Evolutionary conservation across 805 yeast species (phyloP).

Genomic region (Naumovozyma dairenensis): DNA sequence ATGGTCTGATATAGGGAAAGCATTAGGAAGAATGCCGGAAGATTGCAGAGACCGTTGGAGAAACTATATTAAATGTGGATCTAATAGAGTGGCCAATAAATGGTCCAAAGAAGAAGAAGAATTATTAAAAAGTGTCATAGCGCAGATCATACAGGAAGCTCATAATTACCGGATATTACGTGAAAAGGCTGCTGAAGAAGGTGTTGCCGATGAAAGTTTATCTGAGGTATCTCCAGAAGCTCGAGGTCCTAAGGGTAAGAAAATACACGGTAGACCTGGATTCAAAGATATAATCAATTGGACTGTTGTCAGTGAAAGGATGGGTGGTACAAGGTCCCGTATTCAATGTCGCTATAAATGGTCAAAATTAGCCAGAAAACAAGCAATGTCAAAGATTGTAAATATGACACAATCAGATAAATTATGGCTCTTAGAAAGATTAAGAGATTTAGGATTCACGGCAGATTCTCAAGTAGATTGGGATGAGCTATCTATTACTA

Average conservation of each 20-base stretch:
- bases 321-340: conserved; percentile 83
- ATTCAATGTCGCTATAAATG: conserved; percentile 95
- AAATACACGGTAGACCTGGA: conserved; percentile 16
- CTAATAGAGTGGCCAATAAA: conserved; percentile 59
- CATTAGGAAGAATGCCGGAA: conserved; percentile 90
- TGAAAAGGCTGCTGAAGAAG: conserved; percentile 8
- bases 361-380: conserved; percentile 68
- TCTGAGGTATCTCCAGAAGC: conserved; percentile 10
- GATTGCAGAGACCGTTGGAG: conserved; percentile 97
- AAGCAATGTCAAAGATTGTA: conserved; percentile 37
- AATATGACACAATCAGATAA: conserved; percentile 39
- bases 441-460: conserved; percentile 36
- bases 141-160: conserved; percentile 35
- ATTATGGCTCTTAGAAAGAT: conserved; percentile 38
- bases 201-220: conserved; percentile 10
- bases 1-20: conserved; percentile 79
- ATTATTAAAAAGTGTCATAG: conserved; percentile 44
- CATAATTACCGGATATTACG: conserved; percentile 11
- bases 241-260: conserved; percentile 15
- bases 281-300: conserved; percentile 56
- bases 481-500: conserved; percentile 42
- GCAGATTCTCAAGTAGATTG: conserved; percentile 41
- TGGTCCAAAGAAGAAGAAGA: conserved; percentile 74
- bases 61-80: conserved; percentile 88
- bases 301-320: conserved; percentile 82